Percentiles rank a stretch among this genome's conserved stretches.
Evolutionary conservation across 2,329 filamentous ascomycete species (phyloP).

Genomic region (Alternaria brassicicola): DNA sequence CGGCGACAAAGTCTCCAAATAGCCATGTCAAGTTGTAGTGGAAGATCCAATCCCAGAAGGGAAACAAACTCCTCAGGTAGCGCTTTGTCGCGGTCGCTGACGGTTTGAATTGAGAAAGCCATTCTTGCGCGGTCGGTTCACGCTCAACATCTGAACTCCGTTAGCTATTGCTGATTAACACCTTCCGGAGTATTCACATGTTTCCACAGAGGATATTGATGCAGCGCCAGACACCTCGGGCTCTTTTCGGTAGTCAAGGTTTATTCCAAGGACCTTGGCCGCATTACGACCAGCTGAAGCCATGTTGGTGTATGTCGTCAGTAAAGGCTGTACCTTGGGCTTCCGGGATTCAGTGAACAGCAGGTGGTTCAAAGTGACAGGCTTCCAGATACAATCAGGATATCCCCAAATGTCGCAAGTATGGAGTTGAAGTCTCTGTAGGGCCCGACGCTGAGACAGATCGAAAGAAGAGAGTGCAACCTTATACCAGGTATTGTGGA

Average conservation of each 20-base stretch:
- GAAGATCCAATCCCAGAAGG: slow-evolving; percentile 86
- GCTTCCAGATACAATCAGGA: background rate
- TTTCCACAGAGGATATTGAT: slow-evolving; percentile 71
- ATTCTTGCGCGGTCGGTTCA: slow-evolving; percentile 77
- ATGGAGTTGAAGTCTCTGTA: background rate
- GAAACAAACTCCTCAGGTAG: slow-evolving; percentile 79
- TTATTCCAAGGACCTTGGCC: slow-evolving; percentile 83
- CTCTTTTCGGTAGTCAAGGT: slow-evolving; percentile 73
- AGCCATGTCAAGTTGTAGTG: slow-evolving; percentile 93
- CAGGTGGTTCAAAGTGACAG: background rate
- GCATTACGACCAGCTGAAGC: slow-evolving; percentile 71
- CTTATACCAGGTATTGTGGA: slow-evolving; percentile 5
- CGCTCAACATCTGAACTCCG: slow-evolving; percentile 80
- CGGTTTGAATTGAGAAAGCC: slow-evolving; percentile 69
- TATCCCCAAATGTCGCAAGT: background rate
- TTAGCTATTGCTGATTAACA: background rate
- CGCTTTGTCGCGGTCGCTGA: slow-evolving; percentile 55
- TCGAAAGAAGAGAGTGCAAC: background rate
- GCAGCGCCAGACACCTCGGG: slow-evolving; percentile 75
- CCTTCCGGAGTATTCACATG: slow-evolving; percentile 23
- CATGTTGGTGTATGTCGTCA: slow-evolving; percentile 20
- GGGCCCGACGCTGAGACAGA: background rate
- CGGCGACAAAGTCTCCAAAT: slow-evolving; percentile 84
- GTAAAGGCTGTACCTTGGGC: background rate
- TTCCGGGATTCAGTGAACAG: background rate